Base-by-base conservation (phyloP, 371 early-diverging fungal species). In the Rhizopus sp. region DNA sequence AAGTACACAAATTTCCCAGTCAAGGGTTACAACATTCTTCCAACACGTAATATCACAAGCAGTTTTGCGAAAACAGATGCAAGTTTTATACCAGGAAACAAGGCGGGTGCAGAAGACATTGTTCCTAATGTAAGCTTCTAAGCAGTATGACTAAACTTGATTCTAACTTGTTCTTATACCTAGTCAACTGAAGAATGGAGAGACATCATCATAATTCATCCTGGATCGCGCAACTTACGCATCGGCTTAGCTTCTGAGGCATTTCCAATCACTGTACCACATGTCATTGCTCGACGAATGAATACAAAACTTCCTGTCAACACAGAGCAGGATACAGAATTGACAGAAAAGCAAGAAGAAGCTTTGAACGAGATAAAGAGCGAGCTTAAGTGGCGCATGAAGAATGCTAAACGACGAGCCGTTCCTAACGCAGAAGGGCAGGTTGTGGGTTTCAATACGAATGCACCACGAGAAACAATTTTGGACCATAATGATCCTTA, bases 401-500 rank as follows among this genome's bases (percentile, higher is more conserved):
- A 89, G 56, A 84, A 83, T 8, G 87, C 90, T 5, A 93, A 94
- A 68, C 81, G 92, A 62, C 73, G 90, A 41, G 82, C 87, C 7
- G 87, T 90, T 3, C 77, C 85, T 23, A 94, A 92, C 62, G 93
- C 90, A 3, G 78, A 82, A 44, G 54, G 78, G 16, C 89, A 90
- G 50, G 90, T 92, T 1, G 59, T 81, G 29, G 81, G 87, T 0
- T 93, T 87, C 71, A 95, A 95, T 60, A 61, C 79, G 8, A 81
- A 81, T 37, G 73, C 86, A 10, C 57, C 57, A 29, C 84, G 89
- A 6, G 90, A 91, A 57, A 78, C 62, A 0, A 92, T 95, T 58
- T 77, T 84, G 13, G 95, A 93, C 57, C 92, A 93, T 60, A 95
- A 95, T 59, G 95, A 95, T 62, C 93, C 95, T 8, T 92, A 89